Conservation (phyloP, 441 rosid genomes). For the Gossypium trilobum region DNA sequence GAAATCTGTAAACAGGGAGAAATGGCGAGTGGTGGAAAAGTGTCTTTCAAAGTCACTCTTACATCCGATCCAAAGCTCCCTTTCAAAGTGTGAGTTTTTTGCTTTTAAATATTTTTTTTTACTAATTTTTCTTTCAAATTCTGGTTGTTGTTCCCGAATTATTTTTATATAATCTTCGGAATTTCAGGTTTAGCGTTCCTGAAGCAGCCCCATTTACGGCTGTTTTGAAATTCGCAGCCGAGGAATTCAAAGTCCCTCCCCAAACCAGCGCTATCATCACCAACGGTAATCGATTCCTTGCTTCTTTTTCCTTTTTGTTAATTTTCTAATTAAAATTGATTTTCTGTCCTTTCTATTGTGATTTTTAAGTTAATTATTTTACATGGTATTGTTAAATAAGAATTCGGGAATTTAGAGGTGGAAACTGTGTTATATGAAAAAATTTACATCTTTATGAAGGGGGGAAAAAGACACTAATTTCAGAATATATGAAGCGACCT, state of each 20-base stretch:
- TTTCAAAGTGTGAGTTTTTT: slow-evolving; percentile 65
- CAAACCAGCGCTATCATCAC: slow-evolving; percentile 97
- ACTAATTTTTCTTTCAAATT: not conserved
- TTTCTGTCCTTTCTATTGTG: not conserved
- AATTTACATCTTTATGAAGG: not conserved
- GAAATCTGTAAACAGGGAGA: slow-evolving; percentile 14
- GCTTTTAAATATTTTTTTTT: not conserved
- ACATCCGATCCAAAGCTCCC: slow-evolving; percentile 97
- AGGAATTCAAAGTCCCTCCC: slow-evolving; percentile 95
- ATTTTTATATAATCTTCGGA: not conserved
- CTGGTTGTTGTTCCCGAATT: not conserved
- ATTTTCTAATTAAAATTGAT: not conserved
- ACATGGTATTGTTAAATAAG: not conserved
- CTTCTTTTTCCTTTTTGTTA: not conserved
- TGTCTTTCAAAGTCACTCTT: slow-evolving; percentile 80
- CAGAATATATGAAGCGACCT: not conserved
- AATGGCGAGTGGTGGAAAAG: slow-evolving; percentile 64
- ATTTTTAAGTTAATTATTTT: not conserved
- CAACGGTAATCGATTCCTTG: slow-evolving; percentile 39
- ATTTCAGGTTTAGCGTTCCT: slow-evolving; percentile 80
- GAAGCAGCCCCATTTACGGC: slow-evolving; percentile 93
- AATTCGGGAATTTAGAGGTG: not conserved
- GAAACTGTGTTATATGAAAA: not conserved
- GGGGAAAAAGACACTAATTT: not conserved
- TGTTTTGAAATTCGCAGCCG: slow-evolving; percentile 82